Evolutionary conservation across 2,329 filamentous ascomycete species (phyloP), one percentile per base, ranked within the genome.

Genomic region (Alternaria panax): DNA sequence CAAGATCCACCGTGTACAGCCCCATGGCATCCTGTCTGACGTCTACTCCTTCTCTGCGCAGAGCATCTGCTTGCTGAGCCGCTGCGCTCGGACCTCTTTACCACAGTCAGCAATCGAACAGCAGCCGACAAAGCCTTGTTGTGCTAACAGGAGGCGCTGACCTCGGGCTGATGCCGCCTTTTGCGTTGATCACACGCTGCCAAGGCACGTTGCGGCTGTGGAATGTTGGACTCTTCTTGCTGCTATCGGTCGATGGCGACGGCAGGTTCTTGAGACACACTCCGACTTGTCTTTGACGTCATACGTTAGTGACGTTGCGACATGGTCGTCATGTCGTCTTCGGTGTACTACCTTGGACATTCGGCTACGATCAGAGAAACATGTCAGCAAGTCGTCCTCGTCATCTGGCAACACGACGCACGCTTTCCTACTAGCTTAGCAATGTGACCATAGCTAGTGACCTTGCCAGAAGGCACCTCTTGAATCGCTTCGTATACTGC

Each of bases 101-200:
- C 68, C 32, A 45, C 25, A 43, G 65, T 75, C 65, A 77, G 56
- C 42, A 65, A 62, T 42, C 45, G 47, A 22, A 55, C 43, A 57
- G 62, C 34, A 63, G 50, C 51, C 56, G 61, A 63, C 58, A 54
- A 64, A 59, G 51, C 30, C 16, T 51, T 54, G 43, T 64, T 52
- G 54, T 51, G 24, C 54, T 41, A 41, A 60, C 51, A 55, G 60
- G 27, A 45, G 40, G 36, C 50, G 75, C 81, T 67, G 72, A 94
- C 92, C 93, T 87, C 7, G 91, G 91, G 43, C 93, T 96, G 67
- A 98, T 96, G 59, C 87, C 83, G 22, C 94, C 93, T 78, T 91
- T 94, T 14, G 92, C 82, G 77, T 94, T 97, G 75, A 98, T 90
- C 60, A 98, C 92, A 58, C 95, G 84, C 81, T 98, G 94, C 94